A percentile compares a stretch with the other conserved stretches of the same genome.
Evolutionary conservation across 2,329 filamentous ascomycete genomes (phyloP).

Genomic region (Fusarium transvaalense): DNA sequence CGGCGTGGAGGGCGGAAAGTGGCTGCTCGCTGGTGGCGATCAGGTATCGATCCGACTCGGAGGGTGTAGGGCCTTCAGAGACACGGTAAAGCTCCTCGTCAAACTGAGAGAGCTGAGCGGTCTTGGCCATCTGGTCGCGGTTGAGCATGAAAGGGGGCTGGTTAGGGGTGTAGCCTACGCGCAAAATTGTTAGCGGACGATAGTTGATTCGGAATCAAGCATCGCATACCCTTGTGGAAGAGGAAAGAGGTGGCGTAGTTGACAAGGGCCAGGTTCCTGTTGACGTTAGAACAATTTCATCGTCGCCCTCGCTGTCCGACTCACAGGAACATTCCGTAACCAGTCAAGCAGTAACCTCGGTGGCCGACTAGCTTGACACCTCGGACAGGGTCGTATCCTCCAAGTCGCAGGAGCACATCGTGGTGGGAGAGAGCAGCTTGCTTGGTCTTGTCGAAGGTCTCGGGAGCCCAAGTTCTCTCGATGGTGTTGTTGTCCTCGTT

Average conservation of each 20-base stretch:
- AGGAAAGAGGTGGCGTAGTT: constrained; percentile 96
- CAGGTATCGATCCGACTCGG: constrained; percentile 85
- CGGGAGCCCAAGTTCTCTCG: constrained; percentile 83
- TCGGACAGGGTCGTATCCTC: constrained; percentile 92
- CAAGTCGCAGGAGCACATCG: constrained; percentile 87
- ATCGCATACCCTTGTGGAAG: constrained; percentile 44
- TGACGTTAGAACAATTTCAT: constrained; percentile 26
- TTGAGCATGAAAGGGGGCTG: constrained; percentile 96
- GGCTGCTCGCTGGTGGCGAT: constrained; percentile 93
- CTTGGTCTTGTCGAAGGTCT: constrained; percentile 80
- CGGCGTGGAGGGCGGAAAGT: constrained; percentile 89
- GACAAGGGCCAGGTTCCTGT: constrained; percentile 84
- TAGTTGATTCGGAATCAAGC: neutral
- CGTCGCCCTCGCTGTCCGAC: constrained; percentile 1
- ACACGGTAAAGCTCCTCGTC: constrained; percentile 99
- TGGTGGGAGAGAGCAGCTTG: constrained; percentile 88
- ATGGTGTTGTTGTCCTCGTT: constrained; percentile 90
- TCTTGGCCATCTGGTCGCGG: constrained; percentile 96
- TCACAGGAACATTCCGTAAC: constrained; percentile 84
- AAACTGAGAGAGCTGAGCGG: constrained; percentile 95
- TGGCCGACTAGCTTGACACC: constrained; percentile 96
- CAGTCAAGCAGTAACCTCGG: constrained; percentile 90
- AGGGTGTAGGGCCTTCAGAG: constrained; percentile 84
- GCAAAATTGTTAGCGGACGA: constrained; percentile 15
- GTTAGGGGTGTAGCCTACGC: constrained; percentile 78